Conservation (phyloP, 176 grass and related monocot species). For the Poa annua region DNA sequence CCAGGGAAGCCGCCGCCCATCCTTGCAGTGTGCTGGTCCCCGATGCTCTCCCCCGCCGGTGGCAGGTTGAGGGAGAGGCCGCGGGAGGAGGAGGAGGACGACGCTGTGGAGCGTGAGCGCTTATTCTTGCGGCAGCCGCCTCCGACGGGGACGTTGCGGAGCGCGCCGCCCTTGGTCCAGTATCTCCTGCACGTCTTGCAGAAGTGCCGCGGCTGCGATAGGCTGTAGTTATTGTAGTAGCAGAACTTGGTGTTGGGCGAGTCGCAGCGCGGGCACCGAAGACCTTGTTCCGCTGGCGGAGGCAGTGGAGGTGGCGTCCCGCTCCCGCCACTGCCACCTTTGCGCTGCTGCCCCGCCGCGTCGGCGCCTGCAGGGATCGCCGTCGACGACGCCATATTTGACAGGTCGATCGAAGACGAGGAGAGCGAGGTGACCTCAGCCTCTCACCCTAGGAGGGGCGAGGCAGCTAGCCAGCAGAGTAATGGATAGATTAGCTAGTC, state of each 20-base stretch:
- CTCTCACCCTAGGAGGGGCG: not conserved
- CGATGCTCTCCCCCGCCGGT: conserved; percentile 14
- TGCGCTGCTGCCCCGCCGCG: conserved; percentile 21
- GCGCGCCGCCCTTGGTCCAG: conserved; percentile 97
- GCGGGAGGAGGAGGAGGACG: conserved; percentile 35
- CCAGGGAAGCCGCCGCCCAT: conserved; percentile 39
- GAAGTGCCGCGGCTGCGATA: conserved; percentile 91
- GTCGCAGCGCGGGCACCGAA: conserved; percentile 90
- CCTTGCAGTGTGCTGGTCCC: conserved; percentile 32
- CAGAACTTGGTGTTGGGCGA: conserved; percentile 99
- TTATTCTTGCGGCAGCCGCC: conserved; percentile 97
- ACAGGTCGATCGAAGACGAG: not conserved
- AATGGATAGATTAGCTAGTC: not conserved
- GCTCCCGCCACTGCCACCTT: conserved; percentile 12
- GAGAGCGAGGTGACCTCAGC: no score
- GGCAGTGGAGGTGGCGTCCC: not conserved
- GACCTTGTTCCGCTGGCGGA: conserved; percentile 56
- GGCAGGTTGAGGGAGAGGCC: conserved; percentile 42
- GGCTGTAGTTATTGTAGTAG: conserved; percentile 99
- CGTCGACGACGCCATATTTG: conserved; percentile 44
- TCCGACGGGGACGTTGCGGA: conserved; percentile 94
- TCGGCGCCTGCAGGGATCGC: conserved; percentile 27
- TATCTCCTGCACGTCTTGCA: conserved; percentile 96
- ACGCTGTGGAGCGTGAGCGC: conserved; percentile 56
- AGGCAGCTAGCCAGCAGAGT: not conserved